Evolutionary conservation across 1,139 yeast species (phyloP).

Genomic region (Saccharomycopsis crataegensis): DNA sequence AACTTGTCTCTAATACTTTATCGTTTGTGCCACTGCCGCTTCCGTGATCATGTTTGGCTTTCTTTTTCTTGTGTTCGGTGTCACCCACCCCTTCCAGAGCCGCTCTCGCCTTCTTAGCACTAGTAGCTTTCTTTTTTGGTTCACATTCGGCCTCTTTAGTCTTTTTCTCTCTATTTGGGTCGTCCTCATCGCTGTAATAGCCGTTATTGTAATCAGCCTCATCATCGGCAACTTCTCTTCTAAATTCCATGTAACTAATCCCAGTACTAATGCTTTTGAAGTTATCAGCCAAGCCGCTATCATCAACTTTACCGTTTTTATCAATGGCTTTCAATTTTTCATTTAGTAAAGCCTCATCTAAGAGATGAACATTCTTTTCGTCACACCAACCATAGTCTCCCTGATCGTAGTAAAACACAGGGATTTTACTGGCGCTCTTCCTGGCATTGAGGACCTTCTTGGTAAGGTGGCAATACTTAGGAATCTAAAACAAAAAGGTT

Average conservation of each 20-base stretch:
- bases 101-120: not conserved
- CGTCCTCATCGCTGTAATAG: constrained; percentile 1
- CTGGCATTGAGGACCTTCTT: constrained; percentile 18
- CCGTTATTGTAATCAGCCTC: constrained; percentile 5
- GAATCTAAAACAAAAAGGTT: constrained; percentile 15
- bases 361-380: constrained; percentile 16
- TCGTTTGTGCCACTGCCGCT: not conserved
- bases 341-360: constrained; percentile 16
- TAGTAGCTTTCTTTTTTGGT: not conserved
- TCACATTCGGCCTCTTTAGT: not conserved
- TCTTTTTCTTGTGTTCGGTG: constrained; percentile 3
- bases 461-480: constrained; percentile 19
- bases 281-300: too few species aligned
- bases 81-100: not conserved
- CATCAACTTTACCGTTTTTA: not conserved
- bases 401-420: constrained; percentile 21
- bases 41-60: not conserved
- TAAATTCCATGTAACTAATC: constrained; percentile 14
- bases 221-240: constrained; percentile 8
- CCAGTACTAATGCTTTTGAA: too few species aligned
- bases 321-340: constrained; percentile 17
- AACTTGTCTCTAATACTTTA: constrained; percentile 17
- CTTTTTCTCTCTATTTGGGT: not conserved
- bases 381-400: constrained; percentile 20
- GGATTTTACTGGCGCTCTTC: constrained; percentile 13